Evolutionary conservation across 768 basidiomycete species (phyloP).

Genomic region (Gelatoporia subvermispora): DNA sequence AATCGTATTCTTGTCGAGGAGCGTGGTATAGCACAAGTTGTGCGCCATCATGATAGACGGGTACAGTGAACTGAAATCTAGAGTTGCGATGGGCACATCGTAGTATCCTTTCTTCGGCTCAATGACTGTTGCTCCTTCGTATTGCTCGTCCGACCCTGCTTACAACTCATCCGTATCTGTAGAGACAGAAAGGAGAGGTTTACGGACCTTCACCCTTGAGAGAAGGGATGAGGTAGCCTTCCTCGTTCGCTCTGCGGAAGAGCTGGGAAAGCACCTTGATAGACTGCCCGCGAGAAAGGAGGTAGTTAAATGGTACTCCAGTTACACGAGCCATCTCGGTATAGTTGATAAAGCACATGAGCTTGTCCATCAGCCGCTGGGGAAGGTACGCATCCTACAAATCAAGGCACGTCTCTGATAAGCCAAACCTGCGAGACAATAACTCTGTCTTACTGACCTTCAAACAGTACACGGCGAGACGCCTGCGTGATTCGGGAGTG

Average conservation of each 20-base stretch:
- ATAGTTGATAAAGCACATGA: conserved; percentile 99
- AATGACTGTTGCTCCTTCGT: conserved; percentile 98
- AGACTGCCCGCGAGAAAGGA: conserved; percentile 91
- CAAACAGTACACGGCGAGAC: conserved; percentile 94
- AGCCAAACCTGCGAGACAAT: background rate
- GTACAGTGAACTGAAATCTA: conserved; percentile 98
- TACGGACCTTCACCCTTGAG: conserved; percentile 75
- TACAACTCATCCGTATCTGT: background rate
- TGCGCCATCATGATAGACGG: conserved; percentile 99
- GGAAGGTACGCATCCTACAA: conserved; percentile 94
- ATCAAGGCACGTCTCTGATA: background rate
- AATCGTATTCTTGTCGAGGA: conserved; percentile 77
- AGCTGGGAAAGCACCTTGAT: conserved; percentile 98
- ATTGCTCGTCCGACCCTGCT: conserved; percentile 87
- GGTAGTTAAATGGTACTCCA: conserved; percentile 97
- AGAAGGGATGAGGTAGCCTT: conserved; percentile 86
- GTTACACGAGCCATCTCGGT: conserved; percentile 99
- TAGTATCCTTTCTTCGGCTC: conserved; percentile 96
- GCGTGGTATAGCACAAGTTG: conserved; percentile 95
- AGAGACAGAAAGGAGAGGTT: background rate
- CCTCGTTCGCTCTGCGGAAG: conserved; percentile 87
- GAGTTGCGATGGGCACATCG: conserved; percentile 92
- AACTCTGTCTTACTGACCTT: conserved; percentile 50
- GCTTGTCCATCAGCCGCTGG: conserved; percentile 91
- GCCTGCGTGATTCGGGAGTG: conserved; percentile 85